Conservation (phyloP, 2,329 filamentous ascomycete genomes). For the Aaosphaeria arxii region DNA sequence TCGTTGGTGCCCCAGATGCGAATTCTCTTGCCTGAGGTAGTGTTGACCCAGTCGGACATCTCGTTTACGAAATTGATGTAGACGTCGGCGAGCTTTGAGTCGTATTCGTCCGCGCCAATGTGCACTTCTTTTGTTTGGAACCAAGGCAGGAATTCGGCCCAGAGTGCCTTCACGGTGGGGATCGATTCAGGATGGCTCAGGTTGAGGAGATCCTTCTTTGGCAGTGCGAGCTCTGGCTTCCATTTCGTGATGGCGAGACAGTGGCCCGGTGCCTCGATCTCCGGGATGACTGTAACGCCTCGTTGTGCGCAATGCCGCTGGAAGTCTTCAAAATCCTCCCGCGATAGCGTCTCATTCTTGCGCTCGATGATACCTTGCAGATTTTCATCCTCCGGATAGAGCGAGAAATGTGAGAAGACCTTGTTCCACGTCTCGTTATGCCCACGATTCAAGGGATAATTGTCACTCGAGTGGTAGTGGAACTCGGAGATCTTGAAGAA, state of each 20-base stretch:
- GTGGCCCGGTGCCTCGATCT: constrained; percentile 38
- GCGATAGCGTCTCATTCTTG: constrained; percentile 34
- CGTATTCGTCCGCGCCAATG: constrained; percentile 39
- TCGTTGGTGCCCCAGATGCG: constrained; percentile 45
- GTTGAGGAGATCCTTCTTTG: constrained; percentile 36
- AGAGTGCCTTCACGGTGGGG: constrained; percentile 35
- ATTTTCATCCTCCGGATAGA: constrained; percentile 36
- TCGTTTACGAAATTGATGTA: constrained; percentile 39
- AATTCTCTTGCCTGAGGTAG: constrained; percentile 27
- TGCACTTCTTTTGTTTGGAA: constrained; percentile 37
- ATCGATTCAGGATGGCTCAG: constrained; percentile 35
- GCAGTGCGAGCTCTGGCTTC: constrained; percentile 37
- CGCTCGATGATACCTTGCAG: constrained; percentile 32
- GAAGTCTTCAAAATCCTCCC: constrained; percentile 33
- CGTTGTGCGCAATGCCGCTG: constrained; percentile 32
- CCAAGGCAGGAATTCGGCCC: constrained; percentile 38
- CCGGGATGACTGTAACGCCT: constrained; percentile 36
- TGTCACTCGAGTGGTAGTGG: constrained; percentile 51
- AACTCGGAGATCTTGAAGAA: constrained; percentile 52
- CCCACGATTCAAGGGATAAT: constrained; percentile 48
- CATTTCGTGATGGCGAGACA: constrained; percentile 37
- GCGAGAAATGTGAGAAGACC: constrained; percentile 47
- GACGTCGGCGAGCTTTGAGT: constrained; percentile 29
- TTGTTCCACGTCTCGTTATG: constrained; percentile 46
- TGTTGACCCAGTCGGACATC: constrained; percentile 30